Base-by-base conservation (phyloP, 2,329 filamentous ascomycete species). In the Phyllachora maydis region DNA sequence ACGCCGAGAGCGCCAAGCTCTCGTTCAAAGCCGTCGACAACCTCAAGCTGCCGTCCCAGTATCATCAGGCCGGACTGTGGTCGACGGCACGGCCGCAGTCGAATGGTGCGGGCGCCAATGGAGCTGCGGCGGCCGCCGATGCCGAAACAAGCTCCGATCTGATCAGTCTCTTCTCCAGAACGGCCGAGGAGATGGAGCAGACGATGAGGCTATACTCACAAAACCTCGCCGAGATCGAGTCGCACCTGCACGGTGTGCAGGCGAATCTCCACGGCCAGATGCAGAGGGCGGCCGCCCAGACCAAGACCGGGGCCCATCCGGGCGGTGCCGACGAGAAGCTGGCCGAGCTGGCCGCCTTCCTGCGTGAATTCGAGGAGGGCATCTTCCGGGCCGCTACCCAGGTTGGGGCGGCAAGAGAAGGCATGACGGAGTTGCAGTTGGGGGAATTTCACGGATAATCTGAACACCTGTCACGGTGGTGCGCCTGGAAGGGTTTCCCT, bases 361-460 rank as follows among this genome's bases (percentile, higher is more conserved):
- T 75, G 32, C 52, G 59, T 11, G 69, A 74, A 33, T 70, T 75
- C 29, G 67, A 75, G 45, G 54, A 61, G 33, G 60, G 66, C 27
- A 69, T 75, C 26, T 42, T 72, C 26, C 59, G 63, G 25, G 67
- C 72, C 26, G 69, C 69, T 4, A 54, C 57, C 13, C 57, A 65
- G 26, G 56, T 75, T 23, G 67, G 65, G 3, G 48, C 49, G 22
- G 57, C 56, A 4, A 60, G 65, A 30, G 69, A 74, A 39, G 59
- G 59, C 17, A 55, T 71, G 27, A 66, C 68, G 26, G 57, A 57
- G 31, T 41, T 72, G 24, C 59, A 62, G 33, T 36, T 60, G 18
- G 64, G 61, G 11, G 49, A 52, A n/a, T 9, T 52, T 56, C 27
- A 43, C 53, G 33, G 43, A 39, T 5, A 34, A 39, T 15, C 40